Evolutionary conservation across 768 basidiomycete species (phyloP), one percentile per base, ranked within the genome.

Genomic region (Mrakia gelida): DNA sequence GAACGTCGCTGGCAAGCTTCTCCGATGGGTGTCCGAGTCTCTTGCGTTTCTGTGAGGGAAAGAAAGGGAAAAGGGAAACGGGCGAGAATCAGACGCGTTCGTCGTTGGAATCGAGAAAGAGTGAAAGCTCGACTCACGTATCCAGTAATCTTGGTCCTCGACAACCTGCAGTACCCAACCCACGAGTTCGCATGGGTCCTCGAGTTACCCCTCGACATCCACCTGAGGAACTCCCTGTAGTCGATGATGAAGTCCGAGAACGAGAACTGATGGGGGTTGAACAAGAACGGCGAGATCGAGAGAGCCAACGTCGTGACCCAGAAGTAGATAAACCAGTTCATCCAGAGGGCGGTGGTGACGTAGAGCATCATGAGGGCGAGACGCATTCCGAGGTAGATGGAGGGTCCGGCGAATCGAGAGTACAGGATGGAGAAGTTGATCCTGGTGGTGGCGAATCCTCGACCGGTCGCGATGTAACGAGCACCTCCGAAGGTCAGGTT

Each of bases 241-340:
- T 99, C 97, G 83, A 98, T 92, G 84, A 98, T 89, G 85, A 95
- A 99, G 85, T 99, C 97, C 56, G 94, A 90, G 85, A 95, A 92
- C 28, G 93, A 92, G 86, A 99, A 99, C 72, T 98, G 97, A 85
- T 99, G 97, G n/a, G 97, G 97, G 84, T 98, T 99, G 89, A 98
- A 99, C 82, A 98, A 84, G 91, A 99, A 99, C 11, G 97, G 97
- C 43, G 96, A 91, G 80, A 98, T 86, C 82, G 95, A 98, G 13
- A 99, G 88, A 23, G 95, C 90, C 45, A 95, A 87, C 80, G 95
- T 93, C 62, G 96, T 95, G 75, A 98, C 84, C 45, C 52, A 54
- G 62, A 65, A 71, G 63, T 73, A 70, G 32, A 61, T 67, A 45
- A 76, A 72, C 63, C 65, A 79, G 34, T 77, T 23, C 62, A 81